Conservation (phyloP, 129 eudicot species). For the Artemisia argyi region DNA sequence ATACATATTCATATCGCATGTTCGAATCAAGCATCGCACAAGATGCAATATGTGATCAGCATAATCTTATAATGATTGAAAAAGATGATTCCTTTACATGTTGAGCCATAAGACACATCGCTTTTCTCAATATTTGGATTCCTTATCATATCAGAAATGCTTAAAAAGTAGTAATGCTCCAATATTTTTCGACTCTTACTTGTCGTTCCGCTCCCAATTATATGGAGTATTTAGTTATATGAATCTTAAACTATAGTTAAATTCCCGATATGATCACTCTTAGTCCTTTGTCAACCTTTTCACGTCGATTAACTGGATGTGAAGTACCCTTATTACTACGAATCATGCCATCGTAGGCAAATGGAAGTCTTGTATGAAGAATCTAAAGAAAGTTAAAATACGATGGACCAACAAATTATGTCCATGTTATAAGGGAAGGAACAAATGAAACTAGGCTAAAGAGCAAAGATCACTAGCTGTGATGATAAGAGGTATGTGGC, state of each 20-base stretch:
- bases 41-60: not conserved
- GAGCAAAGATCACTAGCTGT: conserved; percentile 3
- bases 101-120: conserved; percentile 25
- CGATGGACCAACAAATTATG: conserved; percentile 22
- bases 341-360: conserved; percentile 16
- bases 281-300: not conserved
- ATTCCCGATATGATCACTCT: not conserved
- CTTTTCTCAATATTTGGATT: conserved; percentile 38
- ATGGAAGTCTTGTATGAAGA: conserved; percentile 20
- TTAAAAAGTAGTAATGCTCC: conserved; percentile 17
- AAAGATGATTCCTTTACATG: conserved; percentile 25
- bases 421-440: conserved; percentile 22
- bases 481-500: conserved; percentile 40
- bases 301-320: conserved; percentile 15
- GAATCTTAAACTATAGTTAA: not conserved
- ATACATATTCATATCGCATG: too few species aligned
- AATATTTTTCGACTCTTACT: conserved; percentile 26
- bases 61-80: not conserved
- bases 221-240: conserved; percentile 2
- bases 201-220: not conserved
- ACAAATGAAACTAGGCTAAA: conserved; percentile 15
- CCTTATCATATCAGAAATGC: conserved; percentile 45
- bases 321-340: not conserved
- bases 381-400: conserved; percentile 18
- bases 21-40: too few species aligned